These are phyloP conservation scores for Clarireedia hainanense DNA, from an alignment of 2,329 filamentous ascomycete species.

Conservation along the genomic window DNA sequence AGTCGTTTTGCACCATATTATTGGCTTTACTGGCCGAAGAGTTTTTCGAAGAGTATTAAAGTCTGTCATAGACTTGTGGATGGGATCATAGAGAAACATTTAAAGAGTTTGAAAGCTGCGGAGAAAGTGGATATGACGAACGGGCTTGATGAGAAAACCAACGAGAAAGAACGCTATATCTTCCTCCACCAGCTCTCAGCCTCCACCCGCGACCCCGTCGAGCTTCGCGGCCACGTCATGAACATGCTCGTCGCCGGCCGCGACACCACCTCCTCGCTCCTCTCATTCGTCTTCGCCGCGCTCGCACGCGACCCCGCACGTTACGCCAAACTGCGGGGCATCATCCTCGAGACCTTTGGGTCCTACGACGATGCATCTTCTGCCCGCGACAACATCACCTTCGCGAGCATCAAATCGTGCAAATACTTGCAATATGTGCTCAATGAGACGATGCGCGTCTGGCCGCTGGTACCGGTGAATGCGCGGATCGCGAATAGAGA, in stretches of 20 bases:
- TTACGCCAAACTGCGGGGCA: slow-evolving; percentile 36
- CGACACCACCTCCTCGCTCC: slow-evolving; percentile 47
- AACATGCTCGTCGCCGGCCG: slow-evolving; percentile 49
- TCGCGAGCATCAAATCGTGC: slow-evolving; percentile 23
- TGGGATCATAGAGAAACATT: slow-evolving; percentile 35
- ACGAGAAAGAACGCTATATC: slow-evolving; percentile 26
- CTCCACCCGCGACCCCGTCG: slow-evolving; percentile 36
- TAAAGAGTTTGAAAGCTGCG: slow-evolving; percentile 19
- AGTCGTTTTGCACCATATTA: slow-evolving; percentile 7
- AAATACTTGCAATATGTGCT: slow-evolving; percentile 25
- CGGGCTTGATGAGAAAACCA: no score
- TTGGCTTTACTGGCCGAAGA: slow-evolving; percentile 28
- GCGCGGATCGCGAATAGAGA: slow-evolving; percentile 31
- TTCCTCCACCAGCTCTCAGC: slow-evolving; percentile 51
- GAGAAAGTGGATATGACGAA: slow-evolving; percentile 16
- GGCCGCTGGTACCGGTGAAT: slow-evolving; percentile 48
- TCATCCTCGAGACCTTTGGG: slow-evolving; percentile 32
- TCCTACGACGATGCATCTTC: slow-evolving; percentile 18
- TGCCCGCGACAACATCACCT: slow-evolving; percentile 22
- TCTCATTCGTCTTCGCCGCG: slow-evolving; percentile 29
- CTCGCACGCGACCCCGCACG: slow-evolving; percentile 32
- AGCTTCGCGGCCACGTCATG: slow-evolving; percentile 43
- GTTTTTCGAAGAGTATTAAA: slow-evolving; percentile 21
- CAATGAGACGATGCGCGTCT: slow-evolving; percentile 40
- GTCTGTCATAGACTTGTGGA: slow-evolving; percentile 38